These are phyloP conservation scores for Fulvia fulva DNA, from an alignment of 2,329 filamentous ascomycete genomes.

Conservation along the genomic window DNA sequence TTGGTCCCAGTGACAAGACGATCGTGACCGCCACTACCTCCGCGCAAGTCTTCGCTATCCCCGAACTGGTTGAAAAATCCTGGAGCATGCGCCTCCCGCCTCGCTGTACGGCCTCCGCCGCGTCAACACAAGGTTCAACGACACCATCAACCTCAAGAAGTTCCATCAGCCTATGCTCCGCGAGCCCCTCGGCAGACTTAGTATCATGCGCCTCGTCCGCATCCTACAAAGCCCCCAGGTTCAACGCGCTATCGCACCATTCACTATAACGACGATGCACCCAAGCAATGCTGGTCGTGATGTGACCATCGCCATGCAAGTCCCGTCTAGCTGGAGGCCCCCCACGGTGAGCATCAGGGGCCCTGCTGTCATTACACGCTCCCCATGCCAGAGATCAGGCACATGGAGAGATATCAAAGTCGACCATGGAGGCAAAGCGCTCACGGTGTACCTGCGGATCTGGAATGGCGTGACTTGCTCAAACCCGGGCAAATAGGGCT, in stretches of 20 bases:
- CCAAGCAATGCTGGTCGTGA: neutral
- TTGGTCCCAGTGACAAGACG: neutral
- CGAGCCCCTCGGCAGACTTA: neutral
- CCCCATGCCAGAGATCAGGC: neutral
- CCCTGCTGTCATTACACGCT: too few species aligned
- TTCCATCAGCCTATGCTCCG: neutral
- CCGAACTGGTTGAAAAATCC: slow-evolving; percentile 10
- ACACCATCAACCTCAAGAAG: slow-evolving; percentile 1
- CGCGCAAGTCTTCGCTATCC: slow-evolving; percentile 4
- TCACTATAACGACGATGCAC: neutral
- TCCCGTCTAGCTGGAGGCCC: too few species aligned
- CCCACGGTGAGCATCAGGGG: too few species aligned
- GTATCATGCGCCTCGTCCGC: neutral
- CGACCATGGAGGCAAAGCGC: neutral
- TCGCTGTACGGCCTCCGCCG: slow-evolving; percentile 4
- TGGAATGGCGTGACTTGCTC: too few species aligned
- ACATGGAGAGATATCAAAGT: neutral
- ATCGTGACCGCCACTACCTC: neutral
- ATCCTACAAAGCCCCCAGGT: neutral
- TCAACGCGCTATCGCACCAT: neutral
- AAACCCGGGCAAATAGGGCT: too few species aligned
- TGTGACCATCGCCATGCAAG: too few species aligned
- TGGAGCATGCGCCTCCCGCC: neutral
- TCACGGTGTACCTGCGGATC: neutral
- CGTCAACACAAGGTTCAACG: slow-evolving; percentile 8